Evolutionary conservation across 139 green algal genomes (phyloP).

Genomic region (Tetratostichococcus sp.): DNA sequence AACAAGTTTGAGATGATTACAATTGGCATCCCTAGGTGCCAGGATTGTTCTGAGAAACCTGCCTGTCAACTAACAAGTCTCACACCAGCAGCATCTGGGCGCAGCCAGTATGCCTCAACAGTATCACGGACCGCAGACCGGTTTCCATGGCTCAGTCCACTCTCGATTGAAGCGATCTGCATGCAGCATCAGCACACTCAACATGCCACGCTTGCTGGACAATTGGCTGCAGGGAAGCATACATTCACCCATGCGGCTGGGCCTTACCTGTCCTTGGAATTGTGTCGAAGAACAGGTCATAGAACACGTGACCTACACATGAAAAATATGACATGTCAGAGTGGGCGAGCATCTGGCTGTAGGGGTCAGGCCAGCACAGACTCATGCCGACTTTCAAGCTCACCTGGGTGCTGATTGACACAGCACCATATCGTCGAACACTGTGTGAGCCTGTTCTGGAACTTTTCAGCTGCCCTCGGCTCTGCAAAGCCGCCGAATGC

Average conservation of each 20-base stretch:
- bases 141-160: background rate
- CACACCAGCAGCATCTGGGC: too few relatives aligned
- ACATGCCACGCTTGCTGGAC: too few relatives aligned
- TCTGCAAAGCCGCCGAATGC: constrained; percentile 48
- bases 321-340: too few relatives aligned
- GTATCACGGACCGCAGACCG: background rate
- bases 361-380: too few relatives aligned
- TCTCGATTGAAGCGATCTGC: background rate
- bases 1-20: too few relatives aligned
- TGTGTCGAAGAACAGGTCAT: background rate
- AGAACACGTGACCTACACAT: background rate
- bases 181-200: background rate
- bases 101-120: too few relatives aligned
- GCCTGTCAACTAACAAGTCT: too few relatives aligned
- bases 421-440: constrained; percentile 90
- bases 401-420: constrained; percentile 72
- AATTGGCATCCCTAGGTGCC: too few relatives aligned
- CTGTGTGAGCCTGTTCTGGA: constrained; percentile 49
- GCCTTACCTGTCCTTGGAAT: background rate
- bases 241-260: too few relatives aligned
- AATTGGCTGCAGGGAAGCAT: too few relatives aligned
- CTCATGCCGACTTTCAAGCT: constrained; percentile 16
- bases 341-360: too few relatives aligned
- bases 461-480: constrained; percentile 29
- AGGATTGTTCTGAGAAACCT: too few relatives aligned